These are phyloP conservation scores for Stylonectria norvegica DNA, from an alignment of 2,329 filamentous ascomycete genomes.

Conservation along the genomic window DNA sequence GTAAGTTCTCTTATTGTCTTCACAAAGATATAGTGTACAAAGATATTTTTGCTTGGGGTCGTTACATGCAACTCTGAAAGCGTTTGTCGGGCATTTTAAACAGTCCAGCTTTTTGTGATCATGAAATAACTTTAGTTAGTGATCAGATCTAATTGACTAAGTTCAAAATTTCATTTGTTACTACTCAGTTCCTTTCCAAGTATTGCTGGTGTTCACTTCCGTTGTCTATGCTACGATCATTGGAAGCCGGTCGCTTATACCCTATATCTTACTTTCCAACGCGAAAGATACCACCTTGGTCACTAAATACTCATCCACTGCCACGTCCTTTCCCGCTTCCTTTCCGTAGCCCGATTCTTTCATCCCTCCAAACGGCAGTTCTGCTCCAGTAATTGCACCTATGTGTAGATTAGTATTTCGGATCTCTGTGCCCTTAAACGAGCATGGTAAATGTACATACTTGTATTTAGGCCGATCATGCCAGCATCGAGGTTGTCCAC, in stretches of 20 bases:
- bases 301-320: neutral
- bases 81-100: too few species aligned
- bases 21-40: too few species aligned
- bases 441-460: too few species aligned
- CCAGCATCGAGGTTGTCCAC: neutral
- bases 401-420: neutral
- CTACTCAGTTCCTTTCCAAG: neutral
- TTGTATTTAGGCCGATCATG: neutral
- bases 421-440: too few species aligned
- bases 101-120: too few species aligned
- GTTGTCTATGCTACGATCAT: too few species aligned
- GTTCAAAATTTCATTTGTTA: neutral
- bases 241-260: neutral
- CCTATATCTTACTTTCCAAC: too few species aligned
- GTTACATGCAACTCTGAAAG: too few species aligned
- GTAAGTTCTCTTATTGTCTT: too few species aligned
- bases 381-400: neutral
- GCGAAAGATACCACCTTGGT: neutral
- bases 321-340: neutral
- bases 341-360: neutral
- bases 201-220: neutral
- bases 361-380: neutral
- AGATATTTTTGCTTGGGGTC: too few species aligned
- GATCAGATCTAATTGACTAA: neutral
- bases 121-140: neutral